These are phyloP conservation scores for Fragilaria radians DNA, from an alignment of 108 stramenopile species.

Conservation along the genomic window DNA sequence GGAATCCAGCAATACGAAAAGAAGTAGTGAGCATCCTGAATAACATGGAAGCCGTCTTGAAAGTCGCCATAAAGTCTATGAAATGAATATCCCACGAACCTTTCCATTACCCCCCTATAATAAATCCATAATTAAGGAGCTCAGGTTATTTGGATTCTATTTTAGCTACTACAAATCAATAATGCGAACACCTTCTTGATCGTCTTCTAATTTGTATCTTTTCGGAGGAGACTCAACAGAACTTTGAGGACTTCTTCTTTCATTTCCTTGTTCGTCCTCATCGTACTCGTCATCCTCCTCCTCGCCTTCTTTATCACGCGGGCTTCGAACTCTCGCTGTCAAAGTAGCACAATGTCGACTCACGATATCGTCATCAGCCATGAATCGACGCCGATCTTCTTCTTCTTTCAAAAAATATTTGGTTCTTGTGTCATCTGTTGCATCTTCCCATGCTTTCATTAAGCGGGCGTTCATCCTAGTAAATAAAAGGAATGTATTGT, in stretches of 20 bases:
- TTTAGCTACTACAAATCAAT: no score
- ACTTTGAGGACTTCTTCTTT: conserved; percentile 8
- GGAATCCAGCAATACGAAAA: conserved; percentile 32
- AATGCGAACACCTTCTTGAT: no score
- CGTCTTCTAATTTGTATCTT: not conserved
- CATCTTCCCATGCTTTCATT: conserved; percentile 61
- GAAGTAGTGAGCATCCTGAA: conserved; percentile 28
- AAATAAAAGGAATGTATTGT: conserved; percentile 39
- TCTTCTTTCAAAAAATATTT: conserved; percentile 66
- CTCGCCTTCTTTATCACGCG: not conserved
- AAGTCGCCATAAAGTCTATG: conserved; percentile 8
- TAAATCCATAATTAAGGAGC: no score
- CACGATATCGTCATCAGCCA: conserved; percentile 84
- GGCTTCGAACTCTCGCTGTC: conserved; percentile 43
- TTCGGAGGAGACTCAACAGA: conserved; percentile 3
- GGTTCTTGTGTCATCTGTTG: conserved; percentile 35
- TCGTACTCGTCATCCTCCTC: not conserved
- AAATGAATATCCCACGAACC: no score
- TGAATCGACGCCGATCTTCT: conserved; percentile 69
- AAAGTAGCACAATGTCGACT: conserved; percentile 86
- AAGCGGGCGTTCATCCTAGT: conserved; percentile 68
- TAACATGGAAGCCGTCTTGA: conserved; percentile 28
- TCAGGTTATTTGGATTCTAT: no score
- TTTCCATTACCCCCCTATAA: no score
- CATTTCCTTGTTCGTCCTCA: not conserved